Evolutionary conservation across 176 grass and related monocot genomes (phyloP).

Genomic region (Rhynchospora tenuis): DNA sequence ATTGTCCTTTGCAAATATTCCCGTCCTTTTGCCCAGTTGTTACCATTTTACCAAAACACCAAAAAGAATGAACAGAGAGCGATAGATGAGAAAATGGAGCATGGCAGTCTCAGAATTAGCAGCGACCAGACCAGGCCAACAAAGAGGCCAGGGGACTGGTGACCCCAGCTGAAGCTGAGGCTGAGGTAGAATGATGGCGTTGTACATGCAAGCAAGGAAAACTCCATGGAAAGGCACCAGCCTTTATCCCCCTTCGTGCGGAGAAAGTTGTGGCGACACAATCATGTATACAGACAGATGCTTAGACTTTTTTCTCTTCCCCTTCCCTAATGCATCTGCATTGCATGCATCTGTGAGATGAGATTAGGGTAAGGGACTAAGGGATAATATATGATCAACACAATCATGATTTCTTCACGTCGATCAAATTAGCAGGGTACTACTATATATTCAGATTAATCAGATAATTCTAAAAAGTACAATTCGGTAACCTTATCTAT

Average conservation of each 20-base stretch:
- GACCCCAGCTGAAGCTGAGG: neutral
- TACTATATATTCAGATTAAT: too few relatives aligned
- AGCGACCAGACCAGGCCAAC: neutral
- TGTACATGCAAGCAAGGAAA: constrained; percentile 23
- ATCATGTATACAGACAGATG: constrained; percentile 7
- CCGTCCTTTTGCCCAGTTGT: neutral
- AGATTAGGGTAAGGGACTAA: neutral
- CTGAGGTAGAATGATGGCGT: constrained; percentile 21
- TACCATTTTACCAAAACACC: constrained; percentile 11
- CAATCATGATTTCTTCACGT: neutral
- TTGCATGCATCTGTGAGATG: neutral
- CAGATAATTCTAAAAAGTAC: too few relatives aligned
- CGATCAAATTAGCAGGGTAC: too few relatives aligned
- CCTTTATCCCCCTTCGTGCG: constrained; percentile 4
- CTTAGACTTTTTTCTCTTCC: neutral
- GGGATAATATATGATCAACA: neutral
- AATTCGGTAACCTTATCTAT: too few relatives aligned
- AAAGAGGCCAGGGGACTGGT: neutral
- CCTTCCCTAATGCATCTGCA: neutral
- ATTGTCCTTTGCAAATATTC: constrained; percentile 10
- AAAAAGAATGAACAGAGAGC: constrained; percentile 20
- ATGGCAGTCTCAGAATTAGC: constrained; percentile 4
- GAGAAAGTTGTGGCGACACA: constrained; percentile 26
- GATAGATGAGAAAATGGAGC: neutral
- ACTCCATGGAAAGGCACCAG: constrained; percentile 21